Conservation (phyloP, 305 asterid species). For the Withania somnifera region DNA sequence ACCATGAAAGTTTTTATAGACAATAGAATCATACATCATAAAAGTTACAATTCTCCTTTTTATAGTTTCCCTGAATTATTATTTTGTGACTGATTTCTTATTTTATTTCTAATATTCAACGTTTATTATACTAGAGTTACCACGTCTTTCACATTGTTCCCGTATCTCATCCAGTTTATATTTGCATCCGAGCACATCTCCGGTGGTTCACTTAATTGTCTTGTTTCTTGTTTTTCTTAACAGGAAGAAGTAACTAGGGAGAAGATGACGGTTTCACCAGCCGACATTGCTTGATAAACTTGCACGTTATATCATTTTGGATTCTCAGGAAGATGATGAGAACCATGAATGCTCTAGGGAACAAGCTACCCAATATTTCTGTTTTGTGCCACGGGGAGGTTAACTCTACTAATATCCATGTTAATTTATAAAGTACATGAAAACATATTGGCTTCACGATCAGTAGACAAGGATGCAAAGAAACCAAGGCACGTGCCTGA, state of each 20-base stretch:
- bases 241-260: constrained; percentile 19
- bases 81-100: too few species aligned
- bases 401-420: constrained; percentile 5
- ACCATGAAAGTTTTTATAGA: too few species aligned
- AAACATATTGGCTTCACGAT: not conserved
- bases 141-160: not conserved
- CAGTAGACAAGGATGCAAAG: not conserved
- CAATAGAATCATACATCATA: too few species aligned
- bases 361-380: not conserved
- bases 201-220: not conserved
- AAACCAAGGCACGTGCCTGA: constrained; percentile 1
- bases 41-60: too few species aligned
- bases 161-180: not conserved
- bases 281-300: constrained; percentile 22
- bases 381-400: not conserved
- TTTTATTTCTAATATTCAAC: too few species aligned
- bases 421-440: not conserved
- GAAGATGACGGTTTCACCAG: constrained; percentile 8
- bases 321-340: constrained; percentile 46
- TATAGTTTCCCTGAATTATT: too few species aligned
- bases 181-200: not conserved
- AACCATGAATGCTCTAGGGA: not conserved
- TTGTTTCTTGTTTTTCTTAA: constrained; percentile 1
- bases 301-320: constrained; percentile 37
- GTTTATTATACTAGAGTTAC: not conserved